Percentiles rank a stretch among this genome's conserved stretches.
Evolutionary conservation across 2,329 filamentous ascomycete genomes (phyloP).

Genomic region (Hirsutella rhossiliensis): DNA sequence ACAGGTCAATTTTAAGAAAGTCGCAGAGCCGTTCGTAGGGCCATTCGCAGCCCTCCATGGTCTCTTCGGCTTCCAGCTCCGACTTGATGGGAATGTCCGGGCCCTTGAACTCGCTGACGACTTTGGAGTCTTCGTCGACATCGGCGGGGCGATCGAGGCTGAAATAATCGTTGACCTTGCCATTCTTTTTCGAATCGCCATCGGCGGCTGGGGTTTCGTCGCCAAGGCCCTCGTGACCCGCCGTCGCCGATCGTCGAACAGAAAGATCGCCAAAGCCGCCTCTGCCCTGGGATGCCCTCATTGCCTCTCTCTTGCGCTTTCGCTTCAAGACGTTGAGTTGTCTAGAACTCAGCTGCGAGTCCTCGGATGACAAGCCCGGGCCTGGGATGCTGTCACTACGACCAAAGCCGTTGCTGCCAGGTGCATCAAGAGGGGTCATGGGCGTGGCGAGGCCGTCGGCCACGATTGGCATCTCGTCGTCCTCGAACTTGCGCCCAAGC

Average conservation of each 20-base stretch:
- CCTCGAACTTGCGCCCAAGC: slow-evolving; percentile 71
- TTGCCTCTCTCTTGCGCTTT: slow-evolving; percentile 82
- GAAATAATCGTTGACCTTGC: slow-evolving; percentile 72
- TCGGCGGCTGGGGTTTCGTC: slow-evolving; percentile 46
- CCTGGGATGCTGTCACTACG: slow-evolving; percentile 24
- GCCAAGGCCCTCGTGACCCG: slow-evolving; percentile 47
- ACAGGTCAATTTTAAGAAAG: slow-evolving; percentile 85
- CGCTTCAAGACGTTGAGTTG: slow-evolving; percentile 92
- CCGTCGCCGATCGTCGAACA: slow-evolving; percentile 47
- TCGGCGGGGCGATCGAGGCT: slow-evolving; percentile 68
- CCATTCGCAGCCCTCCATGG: slow-evolving; percentile 75
- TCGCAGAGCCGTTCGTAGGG: slow-evolving; percentile 90
- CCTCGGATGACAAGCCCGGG: slow-evolving; percentile 39
- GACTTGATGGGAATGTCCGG: slow-evolving; percentile 71
- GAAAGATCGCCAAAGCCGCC: slow-evolving; percentile 82
- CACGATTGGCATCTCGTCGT: slow-evolving; percentile 58
- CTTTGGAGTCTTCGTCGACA: slow-evolving; percentile 79
- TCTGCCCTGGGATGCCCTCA: slow-evolving; percentile 76
- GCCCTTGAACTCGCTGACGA: slow-evolving; percentile 94
- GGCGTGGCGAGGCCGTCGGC: slow-evolving; percentile 33
- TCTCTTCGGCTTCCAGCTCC: slow-evolving; percentile 65
- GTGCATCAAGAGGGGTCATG: slow-evolving; percentile 31
- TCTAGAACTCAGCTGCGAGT: slow-evolving; percentile 70
- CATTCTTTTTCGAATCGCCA: slow-evolving; percentile 45
- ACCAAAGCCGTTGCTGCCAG: slow-evolving; percentile 18